Base-by-base conservation (phyloP, 1,284 basidiomycete genomes). In the Malassezia caprae region DNA sequence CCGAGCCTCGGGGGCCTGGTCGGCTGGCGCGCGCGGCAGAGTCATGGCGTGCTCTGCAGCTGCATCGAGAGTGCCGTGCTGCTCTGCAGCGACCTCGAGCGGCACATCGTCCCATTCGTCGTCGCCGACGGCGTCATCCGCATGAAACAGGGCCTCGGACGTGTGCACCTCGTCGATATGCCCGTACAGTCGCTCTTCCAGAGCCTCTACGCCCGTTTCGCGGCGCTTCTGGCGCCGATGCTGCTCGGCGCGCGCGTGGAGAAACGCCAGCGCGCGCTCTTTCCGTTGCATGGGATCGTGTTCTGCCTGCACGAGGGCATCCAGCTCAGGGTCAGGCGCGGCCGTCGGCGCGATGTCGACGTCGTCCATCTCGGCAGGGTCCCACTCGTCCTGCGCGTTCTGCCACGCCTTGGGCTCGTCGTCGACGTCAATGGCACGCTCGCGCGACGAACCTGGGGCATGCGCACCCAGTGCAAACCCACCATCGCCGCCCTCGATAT, bases 381-480 rank as follows among this genome's bases (percentile, higher is more conserved):
- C 57, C 23, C 48, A 44, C 4, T 58, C 52, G 28, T 61, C 61
- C 23, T 58, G 56, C 17, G 65, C 62, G 27, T 60, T 61, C 55
- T 59, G 28, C 59, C 57, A 34, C 6, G 32, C 15, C 41, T 59
- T 65, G 50, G 57, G 46, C 56, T 63, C 60, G 35, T 68, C 64
- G 23, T 61, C 70, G 58, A 96, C 82, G 54, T 85, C 82, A 59
- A 98, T 96, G 0, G 93, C 90, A 65, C 88, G 89, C 39, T 83
- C 80, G 54, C 81, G 78, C 3, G 82, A 87, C 4, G 61, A 3
- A 69, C 89, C 82, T 84, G 85, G 62, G 35, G 91, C 84, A 35
- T 83, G 80, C 26, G 96, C 85, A 1, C 93, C 94, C 21, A 99
- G 78, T 23, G 93, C 84, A 86, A 90, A 99, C 0, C 94, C 94